Evolutionary conservation across 2,329 filamentous ascomycete genomes (phyloP).

Genomic region (Monosporascus sp.): DNA sequence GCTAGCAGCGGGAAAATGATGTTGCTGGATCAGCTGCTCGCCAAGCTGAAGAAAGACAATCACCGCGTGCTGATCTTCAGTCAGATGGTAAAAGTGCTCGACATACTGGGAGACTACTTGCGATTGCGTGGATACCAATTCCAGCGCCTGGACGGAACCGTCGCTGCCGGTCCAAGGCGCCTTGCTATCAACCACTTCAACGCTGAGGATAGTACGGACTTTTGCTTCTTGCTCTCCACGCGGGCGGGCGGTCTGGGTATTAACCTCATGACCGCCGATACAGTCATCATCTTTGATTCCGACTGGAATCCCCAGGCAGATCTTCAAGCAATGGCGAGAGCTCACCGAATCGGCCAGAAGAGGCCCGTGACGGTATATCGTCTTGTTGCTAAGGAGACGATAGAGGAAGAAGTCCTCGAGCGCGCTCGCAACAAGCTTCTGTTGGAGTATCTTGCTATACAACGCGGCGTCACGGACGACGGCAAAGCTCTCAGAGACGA

Average conservation of each 20-base stretch:
- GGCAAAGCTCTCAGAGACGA: slow-evolving; percentile 72
- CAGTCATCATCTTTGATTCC: slow-evolving; percentile 95
- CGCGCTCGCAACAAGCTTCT: slow-evolving; percentile 95
- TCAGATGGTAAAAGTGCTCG: slow-evolving; percentile 98
- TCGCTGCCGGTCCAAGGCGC: slow-evolving; percentile 78
- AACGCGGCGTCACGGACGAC: slow-evolving; percentile 93
- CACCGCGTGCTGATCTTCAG: slow-evolving; percentile 98
- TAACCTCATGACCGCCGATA: slow-evolving; percentile 98
- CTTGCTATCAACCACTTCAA: slow-evolving; percentile 99
- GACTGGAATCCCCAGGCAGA: slow-evolving; percentile 99
- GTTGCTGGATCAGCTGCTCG: slow-evolving; percentile 90
- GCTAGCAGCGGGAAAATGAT: slow-evolving; percentile 99
- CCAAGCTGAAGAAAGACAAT: slow-evolving; percentile 86
- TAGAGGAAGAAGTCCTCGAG: slow-evolving; percentile 96
- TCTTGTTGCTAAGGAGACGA: slow-evolving; percentile 94
- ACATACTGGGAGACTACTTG: slow-evolving; percentile 92
- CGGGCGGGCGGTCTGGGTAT: slow-evolving; percentile 96
- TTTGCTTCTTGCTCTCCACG: slow-evolving; percentile 92
- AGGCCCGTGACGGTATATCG: slow-evolving; percentile 94
- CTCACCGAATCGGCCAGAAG: slow-evolving; percentile 95
- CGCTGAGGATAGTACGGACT: slow-evolving; percentile 90
- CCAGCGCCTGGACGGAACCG: slow-evolving; percentile 91
- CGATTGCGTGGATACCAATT: slow-evolving; percentile 91
- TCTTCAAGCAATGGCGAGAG: slow-evolving; percentile 95
- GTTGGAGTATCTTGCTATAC: slow-evolving; percentile 94